Evolutionary conservation across 2,329 filamentous ascomycete species (phyloP).

Genomic region (Cryphonectria parasitica): DNA sequence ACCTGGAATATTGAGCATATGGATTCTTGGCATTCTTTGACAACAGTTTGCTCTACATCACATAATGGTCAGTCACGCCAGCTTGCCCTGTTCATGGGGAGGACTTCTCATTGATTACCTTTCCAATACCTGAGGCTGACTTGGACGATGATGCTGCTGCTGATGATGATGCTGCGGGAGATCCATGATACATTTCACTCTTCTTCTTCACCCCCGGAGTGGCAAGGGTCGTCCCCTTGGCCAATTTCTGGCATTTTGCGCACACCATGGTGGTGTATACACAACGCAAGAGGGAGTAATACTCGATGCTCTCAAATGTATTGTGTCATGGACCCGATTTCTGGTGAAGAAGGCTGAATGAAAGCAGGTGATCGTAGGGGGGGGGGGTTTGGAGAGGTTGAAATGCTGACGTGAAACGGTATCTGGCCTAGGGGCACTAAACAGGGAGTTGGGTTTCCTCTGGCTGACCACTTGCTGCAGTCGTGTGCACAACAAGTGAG

Average conservation of each 20-base stretch:
- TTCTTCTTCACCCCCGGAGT: conserved; percentile 70
- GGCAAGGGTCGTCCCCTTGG: conserved; percentile 62
- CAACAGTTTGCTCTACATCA: conserved; percentile 61
- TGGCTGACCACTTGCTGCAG: neutral
- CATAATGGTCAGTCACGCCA: neutral
- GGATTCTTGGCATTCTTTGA: conserved; percentile 69
- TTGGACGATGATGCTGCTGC: conserved; percentile 42
- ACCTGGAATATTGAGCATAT: conserved; percentile 63
- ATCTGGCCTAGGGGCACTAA: neutral
- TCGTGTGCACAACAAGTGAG: neutral
- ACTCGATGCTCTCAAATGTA: neutral
- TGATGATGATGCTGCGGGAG: conserved; percentile 44
- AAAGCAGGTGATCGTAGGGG: neutral
- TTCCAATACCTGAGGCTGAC: conserved; percentile 60
- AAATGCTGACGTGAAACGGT: neutral
- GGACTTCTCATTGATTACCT: conserved; percentile 49
- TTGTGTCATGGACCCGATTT: too few relatives aligned
- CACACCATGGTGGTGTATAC: conserved; percentile 62
- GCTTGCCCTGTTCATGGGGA: neutral
- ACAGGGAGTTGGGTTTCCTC: neutral
- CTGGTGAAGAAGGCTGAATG: neutral
- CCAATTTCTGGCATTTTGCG: conserved; percentile 64
- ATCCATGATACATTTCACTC: conserved; percentile 68
- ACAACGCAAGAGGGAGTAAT: neutral
- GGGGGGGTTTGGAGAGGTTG: neutral